Evolutionary conservation across 2,329 filamentous ascomycete genomes (phyloP).

Genomic region (Fusarium compactum): DNA sequence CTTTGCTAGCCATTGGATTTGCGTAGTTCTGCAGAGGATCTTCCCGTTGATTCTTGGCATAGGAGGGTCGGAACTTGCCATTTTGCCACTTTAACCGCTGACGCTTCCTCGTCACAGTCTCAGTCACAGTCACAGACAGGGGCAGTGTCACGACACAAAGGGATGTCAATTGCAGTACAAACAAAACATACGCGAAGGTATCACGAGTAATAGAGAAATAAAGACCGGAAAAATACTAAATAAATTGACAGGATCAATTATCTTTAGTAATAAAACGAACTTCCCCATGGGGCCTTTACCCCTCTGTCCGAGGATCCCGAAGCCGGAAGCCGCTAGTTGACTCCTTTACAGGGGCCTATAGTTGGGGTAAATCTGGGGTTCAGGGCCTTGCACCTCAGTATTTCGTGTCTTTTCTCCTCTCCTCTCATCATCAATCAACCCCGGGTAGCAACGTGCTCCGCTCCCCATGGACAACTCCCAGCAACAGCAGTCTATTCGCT

Average conservation of each 20-base stretch:
- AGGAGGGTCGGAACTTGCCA: background rate
- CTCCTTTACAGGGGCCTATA: constrained; percentile 1
- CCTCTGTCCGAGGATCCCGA: constrained; percentile 20
- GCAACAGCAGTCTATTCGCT: constrained; percentile 27
- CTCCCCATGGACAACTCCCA: constrained; percentile 32
- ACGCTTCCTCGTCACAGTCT: background rate
- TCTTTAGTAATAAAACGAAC: background rate
- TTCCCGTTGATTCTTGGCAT: background rate
- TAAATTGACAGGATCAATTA: background rate
- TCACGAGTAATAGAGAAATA: background rate
- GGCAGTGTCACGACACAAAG: background rate
- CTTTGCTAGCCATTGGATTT: background rate
- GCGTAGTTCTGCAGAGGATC: background rate
- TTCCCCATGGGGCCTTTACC: background rate
- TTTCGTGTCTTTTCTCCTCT: constrained; percentile 1
- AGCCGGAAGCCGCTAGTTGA: constrained; percentile 13
- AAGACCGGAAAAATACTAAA: background rate
- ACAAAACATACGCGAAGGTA: background rate
- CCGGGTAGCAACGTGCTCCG: constrained; percentile 21
- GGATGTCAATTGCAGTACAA: background rate
- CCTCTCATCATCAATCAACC: constrained; percentile 18
- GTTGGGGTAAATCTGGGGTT: constrained; percentile 35
- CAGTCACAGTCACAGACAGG: background rate
- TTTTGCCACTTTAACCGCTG: background rate
- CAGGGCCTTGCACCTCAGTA: constrained; percentile 5